Base-by-base conservation (phyloP, 352 stramenopile genomes). In the Pythium utonaiense region DNA sequence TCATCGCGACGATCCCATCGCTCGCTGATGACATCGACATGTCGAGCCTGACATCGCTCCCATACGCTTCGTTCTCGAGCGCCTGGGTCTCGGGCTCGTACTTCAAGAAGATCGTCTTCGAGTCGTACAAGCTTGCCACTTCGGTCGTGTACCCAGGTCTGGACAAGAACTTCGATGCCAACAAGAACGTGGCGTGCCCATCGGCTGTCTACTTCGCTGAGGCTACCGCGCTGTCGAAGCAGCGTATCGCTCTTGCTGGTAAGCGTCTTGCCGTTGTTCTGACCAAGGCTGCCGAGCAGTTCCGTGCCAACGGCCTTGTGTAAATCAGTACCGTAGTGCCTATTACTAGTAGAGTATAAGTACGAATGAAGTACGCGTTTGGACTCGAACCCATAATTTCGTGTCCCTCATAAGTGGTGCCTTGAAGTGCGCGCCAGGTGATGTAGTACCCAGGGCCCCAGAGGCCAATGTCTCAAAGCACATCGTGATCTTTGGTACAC, bases 261-360 rank as follows among this genome's bases (percentile, higher is more conserved):
- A 73, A 67, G 27, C 78, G 78, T 16, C 73, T 90, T 38, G 69
- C 78, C 7, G 67, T 87, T 2, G 60, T 90, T 13, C 63, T 88
- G 14, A 86, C 74, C 42, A 70, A 89, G 56, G 72, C 86, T 41
- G 75, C 73, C 2, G 59, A 70, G 36, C 77, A 86, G 52, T 53
- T 89, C 33, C 69, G 75, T 34, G 52, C 49, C n/a, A 70, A 52
- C 44, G 22, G 44, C 22, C 22, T 52, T 24, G 44, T 21, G 44
- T 52, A 52, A 52, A 17, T 24, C 8, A 36, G 31, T 16, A n/a
- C n/a, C n/a, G n/a, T n/a, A n/a, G n/a, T n/a, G n/a, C n/a, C n/a
- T n/a, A n/a, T 40, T 21, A 12, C 14, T 4, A 33, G 44, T 53
- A 31, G 25, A 36, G 47, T 53, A 31, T 53, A 27, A 34, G 24